These are phyloP conservation scores for Aureobasidium leucospermi DNA, from an alignment of 2,329 filamentous ascomycete species.

Conservation along the genomic window DNA sequence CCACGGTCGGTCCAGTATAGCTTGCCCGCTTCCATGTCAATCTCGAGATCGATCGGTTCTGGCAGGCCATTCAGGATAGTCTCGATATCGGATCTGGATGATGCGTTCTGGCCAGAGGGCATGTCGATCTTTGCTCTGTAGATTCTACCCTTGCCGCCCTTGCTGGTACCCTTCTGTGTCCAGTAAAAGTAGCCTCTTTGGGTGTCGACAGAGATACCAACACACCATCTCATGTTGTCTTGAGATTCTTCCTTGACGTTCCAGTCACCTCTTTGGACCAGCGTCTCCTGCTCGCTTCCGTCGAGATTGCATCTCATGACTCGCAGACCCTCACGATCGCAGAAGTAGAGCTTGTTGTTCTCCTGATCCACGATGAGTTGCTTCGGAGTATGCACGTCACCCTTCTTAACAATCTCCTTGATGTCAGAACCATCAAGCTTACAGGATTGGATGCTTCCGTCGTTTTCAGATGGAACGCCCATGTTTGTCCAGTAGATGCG, in stretches of 20 bases:
- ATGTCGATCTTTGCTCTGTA: conserved; percentile 42
- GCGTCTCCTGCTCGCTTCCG: conserved; percentile 27
- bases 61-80: conserved; percentile 40
- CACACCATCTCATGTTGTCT: conserved; percentile 42
- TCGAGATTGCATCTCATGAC: conserved; percentile 31
- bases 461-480: conserved; percentile 17
- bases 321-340: conserved; percentile 38
- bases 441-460: conserved; percentile 29
- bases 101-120: conserved; percentile 28
- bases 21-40: conserved; percentile 38
- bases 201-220: conserved; percentile 46
- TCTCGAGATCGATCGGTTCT: conserved; percentile 52
- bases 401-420: conserved; percentile 35
- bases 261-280: conserved; percentile 37
- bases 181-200: conserved; percentile 46
- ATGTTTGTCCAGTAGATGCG: conserved; percentile 30
- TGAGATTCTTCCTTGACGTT: conserved; percentile 22
- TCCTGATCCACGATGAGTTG: conserved; percentile 29
- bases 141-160: conserved; percentile 46
- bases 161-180: conserved; percentile 50
- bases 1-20: conserved; percentile 58
- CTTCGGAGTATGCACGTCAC: conserved; percentile 44
- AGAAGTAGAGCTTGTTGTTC: conserved; percentile 32
- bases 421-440: conserved; percentile 27
- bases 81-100: conserved; percentile 36